Base-by-base conservation (phyloP, 306 rosid genomes). In the Lathyrus aphaca region DNA sequence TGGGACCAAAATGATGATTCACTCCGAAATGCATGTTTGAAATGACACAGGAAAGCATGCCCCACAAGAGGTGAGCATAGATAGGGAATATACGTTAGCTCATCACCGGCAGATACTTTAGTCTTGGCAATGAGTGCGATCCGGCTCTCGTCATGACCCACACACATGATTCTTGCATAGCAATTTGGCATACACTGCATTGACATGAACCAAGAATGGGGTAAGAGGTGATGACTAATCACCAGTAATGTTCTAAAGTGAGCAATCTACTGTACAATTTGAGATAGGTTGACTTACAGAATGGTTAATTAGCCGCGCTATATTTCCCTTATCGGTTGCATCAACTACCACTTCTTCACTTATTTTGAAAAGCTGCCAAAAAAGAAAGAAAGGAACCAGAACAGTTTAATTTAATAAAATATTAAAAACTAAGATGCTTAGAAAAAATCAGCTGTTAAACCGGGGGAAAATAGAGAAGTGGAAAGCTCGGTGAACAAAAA, bases 111-210 rank as follows among this genome's bases (percentile, higher is more conserved):
- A 69, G 85, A 58, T 16, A 91, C 96, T 9, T 75, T 77, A 25
- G 91, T 82, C 90, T 87, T 91, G 17, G 97, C 94, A 59, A 91
- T 91, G 66, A 91, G 97, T 14, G 86, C 91, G 17, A 91, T 85
- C 81, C 96, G 88, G 84, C 94, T 89, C 62, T 87, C 90, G 1
- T 89, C 94, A 23, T 84, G 84, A 25, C 97, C 97, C 63, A 89
- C 96, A 72, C 94, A 89, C 96, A 91, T 89, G 82, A 91, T 87
- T 75, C 97, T 89, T 56, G 97, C 96, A 50, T 85, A 91, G 83
- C 97, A 91, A 82, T 91, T 91, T 73, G 96, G 97, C 94, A 84
- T 82, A 73, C 96, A 91, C 97, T 91, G 79, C 43, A 62, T 58
- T 35, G 56, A 77, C 71, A 37, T 21, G 29, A 64, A 68, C 50